These are phyloP conservation scores for Capsicum baccatum DNA, from an alignment of 257 asterid species.

Conservation along the genomic window DNA sequence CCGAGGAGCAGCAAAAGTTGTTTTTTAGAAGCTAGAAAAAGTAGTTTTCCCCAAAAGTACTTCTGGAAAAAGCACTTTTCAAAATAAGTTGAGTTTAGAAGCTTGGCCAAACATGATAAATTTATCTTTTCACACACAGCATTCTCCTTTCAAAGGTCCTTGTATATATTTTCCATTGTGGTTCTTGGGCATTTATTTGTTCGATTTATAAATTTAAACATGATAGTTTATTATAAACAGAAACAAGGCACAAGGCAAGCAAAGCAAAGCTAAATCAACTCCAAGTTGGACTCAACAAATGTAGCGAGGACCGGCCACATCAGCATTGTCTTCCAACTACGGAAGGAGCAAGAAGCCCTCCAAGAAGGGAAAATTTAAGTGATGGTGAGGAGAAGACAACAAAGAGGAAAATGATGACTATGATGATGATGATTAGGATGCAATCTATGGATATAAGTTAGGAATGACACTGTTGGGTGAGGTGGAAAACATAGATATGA, in stretches of 20 bases:
- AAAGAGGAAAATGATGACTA: not conserved
- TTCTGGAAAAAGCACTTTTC: too few relatives aligned
- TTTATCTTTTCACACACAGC: not conserved
- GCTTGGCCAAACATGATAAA: too few relatives aligned
- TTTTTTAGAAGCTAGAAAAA: too few relatives aligned
- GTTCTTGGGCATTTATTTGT: not conserved
- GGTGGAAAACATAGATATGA: not conserved
- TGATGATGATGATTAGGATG: not conserved
- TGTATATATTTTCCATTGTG: not conserved
- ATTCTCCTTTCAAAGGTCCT: not conserved
- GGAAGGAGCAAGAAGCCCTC: not conserved
- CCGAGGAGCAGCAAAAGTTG: too few relatives aligned
- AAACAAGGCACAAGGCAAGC: not conserved
- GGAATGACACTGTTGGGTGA: not conserved
- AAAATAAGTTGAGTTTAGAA: too few relatives aligned
- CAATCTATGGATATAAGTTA: not conserved
- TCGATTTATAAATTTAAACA: not conserved
- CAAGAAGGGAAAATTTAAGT: not conserved
- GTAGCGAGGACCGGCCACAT: not conserved
- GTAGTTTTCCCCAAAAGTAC: too few relatives aligned
- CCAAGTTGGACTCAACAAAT: not conserved
- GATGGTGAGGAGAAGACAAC: not conserved
- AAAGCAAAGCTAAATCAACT: not conserved
- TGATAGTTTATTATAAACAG: not conserved
- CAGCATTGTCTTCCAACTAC: not conserved